These are phyloP conservation scores for Passalora sequoiae DNA, from an alignment of 2,329 filamentous ascomycete genomes.

Conservation along the genomic window DNA sequence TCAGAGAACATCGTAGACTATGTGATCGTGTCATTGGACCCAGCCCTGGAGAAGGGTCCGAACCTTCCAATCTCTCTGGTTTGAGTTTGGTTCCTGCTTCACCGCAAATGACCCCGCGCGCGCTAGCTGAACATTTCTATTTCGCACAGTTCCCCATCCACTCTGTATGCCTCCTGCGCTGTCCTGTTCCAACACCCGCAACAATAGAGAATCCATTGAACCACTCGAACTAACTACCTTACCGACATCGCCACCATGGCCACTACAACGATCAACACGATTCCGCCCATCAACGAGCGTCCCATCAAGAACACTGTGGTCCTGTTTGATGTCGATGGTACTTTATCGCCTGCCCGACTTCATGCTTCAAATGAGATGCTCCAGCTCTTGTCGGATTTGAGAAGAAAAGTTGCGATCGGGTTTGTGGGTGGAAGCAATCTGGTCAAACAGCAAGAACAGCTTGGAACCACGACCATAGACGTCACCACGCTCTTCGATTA, in stretches of 20 bases:
- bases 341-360: conserved; percentile 74
- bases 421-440: conserved; percentile 92
- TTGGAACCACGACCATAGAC: conserved; percentile 62
- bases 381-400: conserved; percentile 68
- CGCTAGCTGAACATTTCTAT: too few relatives aligned
- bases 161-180: too few relatives aligned
- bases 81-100: too few relatives aligned
- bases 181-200: too few relatives aligned
- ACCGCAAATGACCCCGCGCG: too few relatives aligned
- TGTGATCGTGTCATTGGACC: too few relatives aligned
- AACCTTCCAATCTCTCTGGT: too few relatives aligned
- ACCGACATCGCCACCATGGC: conserved; percentile 24
- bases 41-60: too few relatives aligned
- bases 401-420: conserved; percentile 82
- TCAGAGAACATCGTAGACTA: too few relatives aligned
- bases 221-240: too few relatives aligned
- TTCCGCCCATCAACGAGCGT: conserved; percentile 74
- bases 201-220: too few relatives aligned
- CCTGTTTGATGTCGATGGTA: conserved; percentile 95
- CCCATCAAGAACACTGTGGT: conserved; percentile 88
- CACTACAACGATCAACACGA: conserved; percentile 45
- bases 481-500: conserved; percentile 92
- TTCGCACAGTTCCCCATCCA: too few relatives aligned
- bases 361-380: conserved; percentile 74
- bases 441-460: conserved; percentile 91